Percentiles rank a stretch among this genome's conserved stretches.
These are phyloP conservation scores for Gleditsia sinensis DNA, from an alignment of 306 rosid species.

Conservation along the genomic window DNA sequence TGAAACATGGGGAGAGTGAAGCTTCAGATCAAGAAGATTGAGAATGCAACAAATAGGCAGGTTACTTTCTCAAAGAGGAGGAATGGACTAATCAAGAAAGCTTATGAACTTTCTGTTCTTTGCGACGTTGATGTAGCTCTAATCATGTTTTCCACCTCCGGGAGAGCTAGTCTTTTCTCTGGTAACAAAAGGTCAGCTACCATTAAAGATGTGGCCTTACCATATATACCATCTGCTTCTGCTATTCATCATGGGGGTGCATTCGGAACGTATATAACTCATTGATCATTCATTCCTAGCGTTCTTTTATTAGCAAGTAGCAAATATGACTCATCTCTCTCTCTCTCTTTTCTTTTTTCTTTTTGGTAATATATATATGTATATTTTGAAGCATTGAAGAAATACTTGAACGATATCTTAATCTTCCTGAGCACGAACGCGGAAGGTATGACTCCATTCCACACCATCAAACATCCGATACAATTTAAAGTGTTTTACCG, in stretches of 20 bases:
- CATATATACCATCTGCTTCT: neutral
- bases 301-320: neutral
- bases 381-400: conserved; percentile 59
- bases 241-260: neutral
- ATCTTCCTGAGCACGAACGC: conserved; percentile 47
- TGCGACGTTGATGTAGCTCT: conserved; percentile 81
- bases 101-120: conserved; percentile 76
- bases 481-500: too few relatives aligned
- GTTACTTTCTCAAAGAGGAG: conserved; percentile 82
- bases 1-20: conserved; percentile 72
- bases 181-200: conserved; percentile 47
- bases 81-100: conserved; percentile 70
- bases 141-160: conserved; percentile 68
- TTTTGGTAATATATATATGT: neutral
- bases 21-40: conserved; percentile 71
- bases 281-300: neutral
- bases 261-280: neutral
- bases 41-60: conserved; percentile 65
- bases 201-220: neutral
- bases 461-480: too few relatives aligned
- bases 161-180: conserved; percentile 58
- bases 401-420: conserved; percentile 54
- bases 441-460: conserved; percentile 41
- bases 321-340: too few relatives aligned
- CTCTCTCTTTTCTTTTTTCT: neutral